These are phyloP conservation scores for Zizania palustris DNA, from an alignment of 202 grass and related monocot genomes.

Conservation along the genomic window DNA sequence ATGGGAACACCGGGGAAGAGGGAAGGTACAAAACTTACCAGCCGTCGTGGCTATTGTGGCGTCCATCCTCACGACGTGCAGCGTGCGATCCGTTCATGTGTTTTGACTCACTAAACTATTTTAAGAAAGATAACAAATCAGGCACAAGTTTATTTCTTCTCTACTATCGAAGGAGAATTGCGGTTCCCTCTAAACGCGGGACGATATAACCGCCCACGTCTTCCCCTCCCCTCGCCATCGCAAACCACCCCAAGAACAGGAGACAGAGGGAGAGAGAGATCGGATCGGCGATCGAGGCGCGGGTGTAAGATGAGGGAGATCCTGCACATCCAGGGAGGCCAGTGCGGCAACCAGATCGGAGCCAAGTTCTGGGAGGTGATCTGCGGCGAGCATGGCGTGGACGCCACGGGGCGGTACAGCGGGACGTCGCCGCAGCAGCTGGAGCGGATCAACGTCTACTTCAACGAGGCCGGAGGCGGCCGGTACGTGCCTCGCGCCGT, in stretches of 20 bases:
- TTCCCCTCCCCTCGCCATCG: not conserved
- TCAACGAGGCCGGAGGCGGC: slow-evolving; percentile 58
- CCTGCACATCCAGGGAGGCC: slow-evolving; percentile 94
- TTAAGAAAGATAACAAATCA: not conserved
- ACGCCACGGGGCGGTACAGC: slow-evolving; percentile 53
- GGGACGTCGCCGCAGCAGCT: slow-evolving; percentile 51
- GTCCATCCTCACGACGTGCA: too few relatives aligned
- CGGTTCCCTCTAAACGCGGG: slow-evolving; percentile 23
- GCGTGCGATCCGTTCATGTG: too few relatives aligned
- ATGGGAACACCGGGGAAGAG: too few relatives aligned
- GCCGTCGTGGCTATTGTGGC: too few relatives aligned
- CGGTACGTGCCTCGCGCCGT: slow-evolving; percentile 80
- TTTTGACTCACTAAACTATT: not conserved
- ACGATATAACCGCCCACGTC: slow-evolving; percentile 13
- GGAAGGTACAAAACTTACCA: too few relatives aligned
- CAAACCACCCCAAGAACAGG: not conserved
- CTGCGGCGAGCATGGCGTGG: slow-evolving; percentile 83
- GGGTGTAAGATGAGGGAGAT: slow-evolving; percentile 89
- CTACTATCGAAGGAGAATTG: too few relatives aligned
- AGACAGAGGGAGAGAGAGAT: not conserved
- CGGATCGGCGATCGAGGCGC: not conserved
- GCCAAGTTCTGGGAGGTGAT: slow-evolving; percentile 99
- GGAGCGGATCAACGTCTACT: slow-evolving; percentile 78
- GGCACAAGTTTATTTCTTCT: not conserved
- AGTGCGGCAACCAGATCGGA: slow-evolving; percentile 98